Evolutionary conservation across 768 basidiomycete genomes (phyloP), one percentile per base, ranked within the genome.

Genomic region (Leccinum boreale): DNA sequence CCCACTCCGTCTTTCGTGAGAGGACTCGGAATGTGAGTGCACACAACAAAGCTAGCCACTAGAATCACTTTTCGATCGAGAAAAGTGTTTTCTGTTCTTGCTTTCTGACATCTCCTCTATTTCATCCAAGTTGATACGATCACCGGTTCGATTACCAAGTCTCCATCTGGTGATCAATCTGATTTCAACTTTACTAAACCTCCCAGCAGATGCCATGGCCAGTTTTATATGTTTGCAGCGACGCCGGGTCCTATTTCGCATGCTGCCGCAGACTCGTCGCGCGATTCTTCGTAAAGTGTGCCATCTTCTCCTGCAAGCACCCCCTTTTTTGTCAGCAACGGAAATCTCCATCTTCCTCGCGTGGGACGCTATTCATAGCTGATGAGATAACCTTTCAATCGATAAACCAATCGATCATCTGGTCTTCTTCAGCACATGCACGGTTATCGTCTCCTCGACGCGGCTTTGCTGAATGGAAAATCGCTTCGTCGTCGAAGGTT

Each of bases 301-400:
- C 48, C 56, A 8, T 48, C 46, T 28, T 24, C 26, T 15, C 50
- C 33, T 24, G 24, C 45, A 45, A 53, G 54, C 62, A 29, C 23
- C 31, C 5, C 39, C 21, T 42, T 52, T 48, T 54, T 55, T 52
- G 33, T 36, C 36, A 44, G 45, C 36, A 53, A 59, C 52, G 56
- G 57, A 19, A 44, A 44, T 57, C 29, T 56, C 12, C 63, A 52
- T 60, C 45, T 64, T 62, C 64, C 56, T 52, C 58, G 35, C 62
- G 50, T 48, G 29, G 56, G 66, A 33, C 35, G 55, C 24, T 63
- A 58, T 62, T 59, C 56, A 67, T 64, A 62, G 62, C 19, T 44
- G 42, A 65, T 60, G 60, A 62, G 67, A 59, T 61, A 59, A 33
- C 56, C 57, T 63, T 71, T 24, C 39, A 33, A 67, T 62, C 62